Evolutionary conservation across 495 filamentous ascomycete genomes (phyloP), one percentile per base, ranked within the genome.

Genomic region (Geoglossum glabrum): DNA sequence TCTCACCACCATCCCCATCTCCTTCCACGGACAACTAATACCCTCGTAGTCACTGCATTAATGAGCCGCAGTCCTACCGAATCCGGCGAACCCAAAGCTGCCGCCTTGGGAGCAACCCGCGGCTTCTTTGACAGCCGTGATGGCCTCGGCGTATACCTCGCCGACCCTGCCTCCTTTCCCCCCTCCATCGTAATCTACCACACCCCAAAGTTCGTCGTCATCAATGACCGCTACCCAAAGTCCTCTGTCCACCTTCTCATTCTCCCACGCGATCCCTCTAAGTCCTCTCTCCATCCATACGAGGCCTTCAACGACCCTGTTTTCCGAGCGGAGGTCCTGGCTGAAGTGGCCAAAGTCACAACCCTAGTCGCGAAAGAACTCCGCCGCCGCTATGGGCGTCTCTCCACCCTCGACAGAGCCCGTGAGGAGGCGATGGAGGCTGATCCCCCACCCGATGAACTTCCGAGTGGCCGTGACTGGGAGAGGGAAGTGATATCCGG

Each of bases 221-320:
- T 96, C 69, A 72, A 84, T 45, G 92, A 98, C 68, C 67, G 77
- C 54, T 98, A 79, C 66, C 88, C 90, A 4, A 96, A 97, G 68
- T 79, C 87, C 23, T 79, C 76, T 13, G 71, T 96, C 7, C 92
- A 98, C 68, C 72, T 87, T 0, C 86, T 98, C 15, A 79, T 98
- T 10, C 78, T 98, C 3, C 87, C 90, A 10, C 84, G 90, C 25
- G 78, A 85, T 43, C 68, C 73, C 0, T 61, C 71, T 1, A 81
- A 82, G 64, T 78, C 73, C 60, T 66, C 73, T 10, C 71, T 80
- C 13, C 85, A 93, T 60, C 89, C 90, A 0, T 82, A 90, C 68
- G 79, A 86, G 2, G 88, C 87, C 10, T 81, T 96, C 61, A 69
- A 79, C 21, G 81, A 95, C 66, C 47, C 72, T 9, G 71, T 65